Percentiles rank a stretch among this genome's conserved stretches.
phyloP scores from a whole-genome alignment of 2,329 filamentous ascomycete genomes.

The Chrysosphaeria jannelii region DNA sequence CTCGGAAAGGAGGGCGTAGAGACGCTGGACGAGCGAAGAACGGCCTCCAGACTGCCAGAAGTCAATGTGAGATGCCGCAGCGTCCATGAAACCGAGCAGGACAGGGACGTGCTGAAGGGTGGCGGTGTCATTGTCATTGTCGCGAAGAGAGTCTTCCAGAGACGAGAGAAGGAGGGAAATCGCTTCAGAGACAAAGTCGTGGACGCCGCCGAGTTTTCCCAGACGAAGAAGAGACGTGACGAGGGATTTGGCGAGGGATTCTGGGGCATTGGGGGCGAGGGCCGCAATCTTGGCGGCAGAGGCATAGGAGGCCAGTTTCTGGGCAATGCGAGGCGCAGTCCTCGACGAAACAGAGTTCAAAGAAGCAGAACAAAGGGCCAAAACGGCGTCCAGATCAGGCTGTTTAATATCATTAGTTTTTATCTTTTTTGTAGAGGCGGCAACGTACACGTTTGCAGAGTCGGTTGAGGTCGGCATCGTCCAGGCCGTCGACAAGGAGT shows the following conservation, averaged over 20 bases:
- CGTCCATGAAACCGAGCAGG: conserved; percentile 70
- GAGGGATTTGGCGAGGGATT: no score
- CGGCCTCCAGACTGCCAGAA: conserved; percentile 60
- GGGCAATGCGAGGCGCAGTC: no score
- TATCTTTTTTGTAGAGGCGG: no score
- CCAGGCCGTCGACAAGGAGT: conserved; percentile 25
- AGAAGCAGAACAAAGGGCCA: no score
- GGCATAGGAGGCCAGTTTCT: no score
- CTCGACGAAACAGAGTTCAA: no score
- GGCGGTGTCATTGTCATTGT: conserved; percentile 33
- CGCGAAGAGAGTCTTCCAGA: conserved; percentile 35
- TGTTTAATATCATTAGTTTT: no score
- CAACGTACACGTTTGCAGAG: no score
- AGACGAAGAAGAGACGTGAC: no score
- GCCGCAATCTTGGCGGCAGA: no score
- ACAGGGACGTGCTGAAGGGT: conserved; percentile 56
- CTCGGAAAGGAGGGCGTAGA: conserved; percentile 52
- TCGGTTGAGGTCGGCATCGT: conserved; percentile 29
- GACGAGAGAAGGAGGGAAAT: conserved; percentile 43
- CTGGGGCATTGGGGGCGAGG: no score
- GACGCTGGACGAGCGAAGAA: conserved; percentile 36
- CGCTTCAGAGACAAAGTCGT: conserved; percentile 33
- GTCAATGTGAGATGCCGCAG: conserved; percentile 42
- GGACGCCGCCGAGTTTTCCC: conserved; percentile 44
- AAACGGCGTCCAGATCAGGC: no score